Base-by-base conservation (phyloP, 495 filamentous ascomycete genomes). In the Tuber brumale region DNA sequence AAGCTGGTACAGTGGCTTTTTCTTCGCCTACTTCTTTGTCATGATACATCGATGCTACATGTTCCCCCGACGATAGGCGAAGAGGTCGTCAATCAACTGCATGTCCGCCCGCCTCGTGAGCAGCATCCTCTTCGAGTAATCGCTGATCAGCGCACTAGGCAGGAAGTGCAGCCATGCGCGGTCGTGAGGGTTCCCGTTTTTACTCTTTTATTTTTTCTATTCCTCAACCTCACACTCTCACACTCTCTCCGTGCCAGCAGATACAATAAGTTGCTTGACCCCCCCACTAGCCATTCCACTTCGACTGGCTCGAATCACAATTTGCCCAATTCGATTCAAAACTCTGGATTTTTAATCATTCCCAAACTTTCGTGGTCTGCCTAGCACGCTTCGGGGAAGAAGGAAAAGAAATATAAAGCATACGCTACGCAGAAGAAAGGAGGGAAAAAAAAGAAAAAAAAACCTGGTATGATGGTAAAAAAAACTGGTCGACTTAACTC, bases 121-220 rank as follows among this genome's bases (percentile, higher is more conserved):
- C 57, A 31, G 18, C 57, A 66, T 66, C 57, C 57, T 66, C 57
- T 31, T 66, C 3, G 57, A 66, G 57, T 66, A 66, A 66, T 66
- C 57, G 27, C 57, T 66, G 27, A 31, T 66, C 57, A 18, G 72
- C 46, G 45, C 46, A 70, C 23, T 42, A 73, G 42, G 75, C 46
- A 72, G 48, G 73, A 51, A 43, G 71, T 76, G 75, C 78, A 78
- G 51, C 76, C 70, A 78, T n/a, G 37, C 78, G 48, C 73, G 2
- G 10, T 66, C n/a, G 14, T 16, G 57, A 31, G 27, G 14, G 12
- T 66, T 21, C 57, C 57, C n/a, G 12, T 14, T 57, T 57, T 57
- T 57, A 2, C n/a, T 51, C 23, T 3, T 51, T n/a, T 8, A n/a
- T n/a, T 51, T 27, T 12, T 14, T 27, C 16, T 61, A 27, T 31